phyloP scores from a whole-genome alignment of 805 yeast species.

The Lachancea quebecensis region DNA sequence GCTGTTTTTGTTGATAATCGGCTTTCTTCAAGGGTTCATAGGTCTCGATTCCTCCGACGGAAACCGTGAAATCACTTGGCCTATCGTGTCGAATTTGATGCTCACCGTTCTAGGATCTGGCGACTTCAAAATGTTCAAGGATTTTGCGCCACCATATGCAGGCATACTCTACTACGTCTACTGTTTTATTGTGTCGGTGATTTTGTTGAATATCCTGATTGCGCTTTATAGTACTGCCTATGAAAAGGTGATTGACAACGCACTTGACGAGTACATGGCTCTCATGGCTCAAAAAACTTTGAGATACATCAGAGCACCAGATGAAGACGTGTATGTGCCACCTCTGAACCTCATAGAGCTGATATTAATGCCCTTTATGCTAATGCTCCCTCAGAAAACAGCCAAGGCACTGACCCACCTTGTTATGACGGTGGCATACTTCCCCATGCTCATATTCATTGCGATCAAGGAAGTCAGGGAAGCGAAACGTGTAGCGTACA shows the following conservation, averaged over 20 bases:
- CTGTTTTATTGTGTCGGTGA: slow-evolving; percentile 66
- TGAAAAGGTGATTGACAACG: slow-evolving; percentile 71
- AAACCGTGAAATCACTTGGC: slow-evolving; percentile 61
- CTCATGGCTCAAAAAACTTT: slow-evolving; percentile 78
- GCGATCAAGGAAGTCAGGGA: slow-evolving; percentile 57
- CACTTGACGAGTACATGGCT: slow-evolving; percentile 79
- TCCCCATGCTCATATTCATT: slow-evolving; percentile 57
- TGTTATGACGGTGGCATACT: slow-evolving; percentile 59
- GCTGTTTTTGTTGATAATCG: slow-evolving; percentile 60
- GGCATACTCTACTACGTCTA: slow-evolving; percentile 69
- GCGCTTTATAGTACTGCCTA: slow-evolving; percentile 84
- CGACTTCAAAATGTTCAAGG: slow-evolving; percentile 58
- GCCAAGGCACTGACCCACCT: slow-evolving; percentile 40
- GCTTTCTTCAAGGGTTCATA: slow-evolving; percentile 79
- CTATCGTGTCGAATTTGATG: slow-evolving; percentile 56
- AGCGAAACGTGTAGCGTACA: slow-evolving; percentile 67
- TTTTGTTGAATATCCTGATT: slow-evolving; percentile 73
- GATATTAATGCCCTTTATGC: slow-evolving; percentile 39
- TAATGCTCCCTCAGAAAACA: slow-evolving; percentile 30
- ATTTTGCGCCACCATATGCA: slow-evolving; percentile 82
- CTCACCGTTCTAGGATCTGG: slow-evolving; percentile 72
- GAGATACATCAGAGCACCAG: slow-evolving; percentile 82
- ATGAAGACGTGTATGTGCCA: slow-evolving; percentile 75
- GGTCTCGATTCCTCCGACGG: slow-evolving; percentile 90
- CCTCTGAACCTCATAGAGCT: slow-evolving; percentile 75